Base-by-base conservation (phyloP, 306 rosid species). In the Castanea crenata region DNA sequence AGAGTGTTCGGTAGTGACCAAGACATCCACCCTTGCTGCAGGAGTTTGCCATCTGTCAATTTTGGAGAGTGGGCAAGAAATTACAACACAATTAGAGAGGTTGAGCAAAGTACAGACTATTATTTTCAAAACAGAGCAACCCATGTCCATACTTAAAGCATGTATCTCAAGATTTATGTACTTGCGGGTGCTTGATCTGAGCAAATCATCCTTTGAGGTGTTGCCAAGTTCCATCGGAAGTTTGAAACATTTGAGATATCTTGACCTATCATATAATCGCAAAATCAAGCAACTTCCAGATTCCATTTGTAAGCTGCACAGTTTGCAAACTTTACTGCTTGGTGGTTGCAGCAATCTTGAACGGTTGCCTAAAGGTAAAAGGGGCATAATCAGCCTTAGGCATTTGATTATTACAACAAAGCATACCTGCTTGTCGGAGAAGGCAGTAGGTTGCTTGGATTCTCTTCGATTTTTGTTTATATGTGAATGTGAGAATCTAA, bases 261-360 rank as follows among this genome's bases (percentile, higher is more conserved):
- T 83, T 9, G 4, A 57, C 63, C 61, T 78, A 14, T 23, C 76
- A 0, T 4, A 12, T 27, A 83, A 78, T 59, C 4, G 7, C 1
- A 21, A 3, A 67, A 32, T 83, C 5, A 32, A 19, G 38, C 68
- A 61, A 51, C 83, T 74, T 49, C 88, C 86, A 3, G 35, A 55
- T 68, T 84, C 81, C 62, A 58, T 78, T 55, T 84, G 86, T 41
- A 68, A 57, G 63, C 83, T 84, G 29, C 85, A 12, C 19, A 82
- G 56, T 35, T 74, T 84, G 78, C 79, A 82, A 31, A 57, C 69
- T 13, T 72, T 84, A 69, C 14, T 18, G 11, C 75, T 83, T 52
- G 4, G 1, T 27, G 71, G 78, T 2, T 84, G 81, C 13, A 41
- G 3, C 3, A 54, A 71, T 4, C 88, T 84, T 76, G 38, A 19